These are phyloP conservation scores for Diaporthe citrichinensis DNA, from an alignment of 2,329 filamentous ascomycete species.

Conservation along the genomic window DNA sequence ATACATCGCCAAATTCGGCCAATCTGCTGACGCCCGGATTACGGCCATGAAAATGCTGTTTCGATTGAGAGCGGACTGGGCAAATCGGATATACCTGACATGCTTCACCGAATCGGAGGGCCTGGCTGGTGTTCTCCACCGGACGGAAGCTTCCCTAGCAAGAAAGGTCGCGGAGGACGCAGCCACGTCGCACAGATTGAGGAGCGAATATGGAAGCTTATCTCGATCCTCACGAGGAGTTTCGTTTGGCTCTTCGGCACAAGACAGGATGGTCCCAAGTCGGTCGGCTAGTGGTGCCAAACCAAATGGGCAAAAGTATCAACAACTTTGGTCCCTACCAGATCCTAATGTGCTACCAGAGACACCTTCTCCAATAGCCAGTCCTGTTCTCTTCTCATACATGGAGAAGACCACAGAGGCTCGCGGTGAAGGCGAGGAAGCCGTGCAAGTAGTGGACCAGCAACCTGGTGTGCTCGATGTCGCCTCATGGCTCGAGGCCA, in stretches of 20 bases:
- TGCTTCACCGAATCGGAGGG: conserved; percentile 79
- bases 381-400: conserved; percentile 65
- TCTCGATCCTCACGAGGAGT: conserved; percentile 64
- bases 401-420: conserved; percentile 38
- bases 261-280: conserved; percentile 59
- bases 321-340: conserved; percentile 71
- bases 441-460: conserved; percentile 42
- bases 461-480: conserved; percentile 68
- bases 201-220: conserved; percentile 59
- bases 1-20: conserved; percentile 71
- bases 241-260: conserved; percentile 60
- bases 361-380: conserved; percentile 59
- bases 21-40: conserved; percentile 77
- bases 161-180: conserved; percentile 67
- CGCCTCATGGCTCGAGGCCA: conserved; percentile 80
- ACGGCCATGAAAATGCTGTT: conserved; percentile 85
- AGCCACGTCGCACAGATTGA: conserved; percentile 60
- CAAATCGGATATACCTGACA: conserved; percentile 81
- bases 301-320: conserved; percentile 54
- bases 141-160: conserved; percentile 68
- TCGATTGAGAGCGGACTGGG: conserved; percentile 85
- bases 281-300: conserved; percentile 60
- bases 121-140: conserved; percentile 79
- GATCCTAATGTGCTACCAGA: conserved; percentile 70
- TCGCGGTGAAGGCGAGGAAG: conserved; percentile 41